Conservation (phyloP, 139 green algal genomes). For the Micromonas pusilla region DNA sequence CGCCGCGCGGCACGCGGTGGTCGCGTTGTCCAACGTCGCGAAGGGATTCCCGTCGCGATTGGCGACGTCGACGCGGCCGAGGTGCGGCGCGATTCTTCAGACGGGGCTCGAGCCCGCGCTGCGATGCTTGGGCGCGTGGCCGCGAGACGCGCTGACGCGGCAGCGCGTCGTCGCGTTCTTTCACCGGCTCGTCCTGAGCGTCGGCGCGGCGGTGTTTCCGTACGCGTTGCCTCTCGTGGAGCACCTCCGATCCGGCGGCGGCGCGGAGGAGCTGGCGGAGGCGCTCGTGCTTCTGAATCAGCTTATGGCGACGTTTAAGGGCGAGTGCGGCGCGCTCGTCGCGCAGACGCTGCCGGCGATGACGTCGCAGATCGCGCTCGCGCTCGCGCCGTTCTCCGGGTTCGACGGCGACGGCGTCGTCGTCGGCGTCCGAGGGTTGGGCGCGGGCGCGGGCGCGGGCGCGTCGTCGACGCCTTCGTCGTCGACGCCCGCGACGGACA, state of each 20-base stretch:
- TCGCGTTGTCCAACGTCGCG: conserved; percentile 8
- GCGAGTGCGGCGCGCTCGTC: conserved; percentile 24
- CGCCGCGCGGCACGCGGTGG: not conserved
- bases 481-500: not conserved
- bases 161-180: conserved; percentile 2
- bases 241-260: not conserved
- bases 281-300: conserved; percentile 41
- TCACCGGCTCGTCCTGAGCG: not conserved
- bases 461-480: not conserved
- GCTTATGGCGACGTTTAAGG: conserved; percentile 39
- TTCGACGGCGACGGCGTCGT: not conserved
- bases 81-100: not conserved
- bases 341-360: conserved; percentile 19
- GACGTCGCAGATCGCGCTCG: not conserved
- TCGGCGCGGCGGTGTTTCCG: not conserved
- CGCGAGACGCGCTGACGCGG: not conserved
- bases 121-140: not conserved
- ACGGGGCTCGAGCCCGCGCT: not conserved
- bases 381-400: not conserved
- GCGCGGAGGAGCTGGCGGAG: conserved; percentile 34
- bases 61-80: not conserved
- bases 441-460: not conserved
- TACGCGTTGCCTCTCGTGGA: conserved; percentile 2
- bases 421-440: not conserved
- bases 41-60: conserved; percentile 1